Evolutionary conservation across 2,329 filamentous ascomycete genomes (phyloP).

Genomic region (Tolypocladium cylindrosporum): DNA sequence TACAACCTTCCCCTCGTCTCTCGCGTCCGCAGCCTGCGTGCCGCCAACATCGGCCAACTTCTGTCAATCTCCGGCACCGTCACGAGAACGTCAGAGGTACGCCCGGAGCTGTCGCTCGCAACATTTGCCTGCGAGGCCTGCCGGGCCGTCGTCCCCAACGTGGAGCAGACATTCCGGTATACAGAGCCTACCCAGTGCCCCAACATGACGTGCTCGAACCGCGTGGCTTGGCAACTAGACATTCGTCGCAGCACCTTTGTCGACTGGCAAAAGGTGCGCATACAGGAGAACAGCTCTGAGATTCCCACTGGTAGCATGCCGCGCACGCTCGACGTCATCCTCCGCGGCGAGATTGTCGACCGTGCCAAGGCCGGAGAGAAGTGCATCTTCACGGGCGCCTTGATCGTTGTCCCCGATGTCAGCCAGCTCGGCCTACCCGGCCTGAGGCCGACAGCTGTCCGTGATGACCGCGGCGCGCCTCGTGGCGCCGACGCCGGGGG

Average conservation of each 20-base stretch:
- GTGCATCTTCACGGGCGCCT: slow-evolving; percentile 91
- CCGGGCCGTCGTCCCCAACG: slow-evolving; percentile 72
- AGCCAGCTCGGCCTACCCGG: slow-evolving; percentile 90
- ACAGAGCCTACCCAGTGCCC: slow-evolving; percentile 95
- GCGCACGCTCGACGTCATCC: slow-evolving; percentile 90
- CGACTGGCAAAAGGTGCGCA: slow-evolving; percentile 97
- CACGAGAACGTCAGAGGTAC: slow-evolving; percentile 91
- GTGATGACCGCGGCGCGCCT: slow-evolving; percentile 66
- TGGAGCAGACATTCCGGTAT: slow-evolving; percentile 96
- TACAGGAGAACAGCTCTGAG: slow-evolving; percentile 96
- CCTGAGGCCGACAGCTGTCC: slow-evolving; percentile 68
- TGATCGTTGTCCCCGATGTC: slow-evolving; percentile 95
- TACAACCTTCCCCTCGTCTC: slow-evolving; percentile 88
- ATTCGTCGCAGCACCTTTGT: slow-evolving; percentile 96
- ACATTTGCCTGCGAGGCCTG: slow-evolving; percentile 90
- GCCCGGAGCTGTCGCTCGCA: slow-evolving; percentile 82
- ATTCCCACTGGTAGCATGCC: slow-evolving; percentile 99
- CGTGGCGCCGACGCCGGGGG: slow-evolving; percentile 75
- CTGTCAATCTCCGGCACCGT: slow-evolving; percentile 95
- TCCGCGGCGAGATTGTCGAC: slow-evolving; percentile 95
- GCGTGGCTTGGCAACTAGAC: slow-evolving; percentile 89
- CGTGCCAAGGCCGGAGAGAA: slow-evolving; percentile 95
- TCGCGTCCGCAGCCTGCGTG: slow-evolving; percentile 74
- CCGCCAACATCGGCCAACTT: slow-evolving; percentile 82
- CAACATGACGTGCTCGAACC: slow-evolving; percentile 77